phyloP scores from a whole-genome alignment of 352 stramenopile species.

The Pythium sp. region DNA sequence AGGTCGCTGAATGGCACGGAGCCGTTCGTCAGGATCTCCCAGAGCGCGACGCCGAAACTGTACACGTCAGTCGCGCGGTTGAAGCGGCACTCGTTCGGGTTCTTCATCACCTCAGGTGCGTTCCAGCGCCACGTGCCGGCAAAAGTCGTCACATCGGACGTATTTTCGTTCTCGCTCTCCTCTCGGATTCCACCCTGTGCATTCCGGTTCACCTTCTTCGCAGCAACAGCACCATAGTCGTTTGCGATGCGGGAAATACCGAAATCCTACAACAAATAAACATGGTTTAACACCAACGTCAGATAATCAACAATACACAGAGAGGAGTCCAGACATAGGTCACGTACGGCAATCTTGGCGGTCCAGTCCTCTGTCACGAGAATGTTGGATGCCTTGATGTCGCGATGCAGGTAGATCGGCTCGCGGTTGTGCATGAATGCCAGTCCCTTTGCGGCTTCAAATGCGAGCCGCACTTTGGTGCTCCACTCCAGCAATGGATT shows the following conservation, averaged over 20 bases:
- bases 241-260: slow-evolving; percentile 71
- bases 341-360: slow-evolving; percentile 53
- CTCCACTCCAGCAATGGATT: slow-evolving; percentile 67
- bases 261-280: slow-evolving; percentile 35
- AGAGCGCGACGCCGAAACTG: slow-evolving; percentile 67
- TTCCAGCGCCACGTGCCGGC: slow-evolving; percentile 77
- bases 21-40: slow-evolving; percentile 72
- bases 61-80: slow-evolving; percentile 77
- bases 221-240: slow-evolving; percentile 38
- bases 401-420: slow-evolving; percentile 70
- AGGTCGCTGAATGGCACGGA: slow-evolving; percentile 61
- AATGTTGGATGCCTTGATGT: slow-evolving; percentile 76
- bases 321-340: not conserved
- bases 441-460: slow-evolving; percentile 67
- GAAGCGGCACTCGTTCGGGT: slow-evolving; percentile 63
- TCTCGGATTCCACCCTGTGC: slow-evolving; percentile 11
- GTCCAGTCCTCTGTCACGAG: slow-evolving; percentile 73
- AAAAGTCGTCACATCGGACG: slow-evolving; percentile 56
- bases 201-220: slow-evolving; percentile 30
- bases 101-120: slow-evolving; percentile 65
- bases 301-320: not conserved
- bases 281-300: no score
- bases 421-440: slow-evolving; percentile 78
- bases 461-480: slow-evolving; percentile 63
- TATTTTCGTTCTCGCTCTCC: slow-evolving; percentile 20